Conservation (phyloP, 208 protist genomes). For the Leishmania tarentolae region DNA sequence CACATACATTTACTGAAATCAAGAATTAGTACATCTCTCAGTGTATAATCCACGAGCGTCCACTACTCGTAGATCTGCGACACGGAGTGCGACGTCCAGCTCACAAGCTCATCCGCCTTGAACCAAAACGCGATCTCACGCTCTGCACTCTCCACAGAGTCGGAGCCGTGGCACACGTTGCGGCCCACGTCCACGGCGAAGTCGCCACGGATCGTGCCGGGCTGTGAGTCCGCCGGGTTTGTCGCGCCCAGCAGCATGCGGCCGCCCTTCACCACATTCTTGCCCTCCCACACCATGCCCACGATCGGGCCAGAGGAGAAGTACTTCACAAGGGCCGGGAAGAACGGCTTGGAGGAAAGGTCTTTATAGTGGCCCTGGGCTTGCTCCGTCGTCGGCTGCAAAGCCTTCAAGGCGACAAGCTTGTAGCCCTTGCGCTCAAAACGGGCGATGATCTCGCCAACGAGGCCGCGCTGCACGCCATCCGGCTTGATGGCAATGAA, state of each 20-base stretch:
- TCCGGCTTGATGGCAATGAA: slow-evolving; percentile 97
- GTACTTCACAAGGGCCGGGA: slow-evolving; percentile 92
- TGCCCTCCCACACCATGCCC: slow-evolving; percentile 98
- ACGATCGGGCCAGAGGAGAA: slow-evolving; percentile 97
- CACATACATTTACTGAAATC: not conserved
- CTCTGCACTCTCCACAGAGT: slow-evolving; percentile 92
- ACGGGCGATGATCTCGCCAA: slow-evolving; percentile 95
- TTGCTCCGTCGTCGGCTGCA: slow-evolving; percentile 79
- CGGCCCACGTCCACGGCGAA: slow-evolving; percentile 94
- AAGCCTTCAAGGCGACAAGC: slow-evolving; percentile 95
- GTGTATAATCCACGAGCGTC: not conserved
- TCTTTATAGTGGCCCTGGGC: slow-evolving; percentile 92
- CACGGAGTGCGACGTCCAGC: slow-evolving; percentile 79
- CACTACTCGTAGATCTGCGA: slow-evolving; percentile 91
- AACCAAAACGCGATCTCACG: slow-evolving; percentile 98
- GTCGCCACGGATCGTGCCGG: slow-evolving; percentile 98
- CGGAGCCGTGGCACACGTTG: slow-evolving; percentile 98
- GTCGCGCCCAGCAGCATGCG: slow-evolving; percentile 96
- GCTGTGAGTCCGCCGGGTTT: slow-evolving; percentile 92
- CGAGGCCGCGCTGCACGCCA: slow-evolving; percentile 93
- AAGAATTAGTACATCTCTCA: not conserved
- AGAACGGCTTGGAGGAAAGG: slow-evolving; percentile 94
- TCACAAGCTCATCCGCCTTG: slow-evolving; percentile 84
- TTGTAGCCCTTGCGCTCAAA: slow-evolving; percentile 97
- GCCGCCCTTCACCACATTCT: slow-evolving; percentile 93